These are phyloP conservation scores for Hura crepitans DNA, from an alignment of 441 rosid species.

Conservation along the genomic window DNA sequence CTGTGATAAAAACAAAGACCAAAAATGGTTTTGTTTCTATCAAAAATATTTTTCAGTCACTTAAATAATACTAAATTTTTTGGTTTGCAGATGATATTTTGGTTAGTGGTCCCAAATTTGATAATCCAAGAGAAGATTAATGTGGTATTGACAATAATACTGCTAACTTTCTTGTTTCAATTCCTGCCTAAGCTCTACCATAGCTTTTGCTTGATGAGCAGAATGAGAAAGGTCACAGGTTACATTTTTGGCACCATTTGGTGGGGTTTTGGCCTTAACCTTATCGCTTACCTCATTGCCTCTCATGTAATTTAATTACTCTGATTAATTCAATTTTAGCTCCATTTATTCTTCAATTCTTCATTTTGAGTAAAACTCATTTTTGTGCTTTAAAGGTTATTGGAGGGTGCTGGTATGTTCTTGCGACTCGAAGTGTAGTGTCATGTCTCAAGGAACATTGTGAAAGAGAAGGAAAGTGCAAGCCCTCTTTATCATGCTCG, in stretches of 20 bases:
- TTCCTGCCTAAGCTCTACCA: constrained; percentile 75
- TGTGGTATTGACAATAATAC: constrained; percentile 44
- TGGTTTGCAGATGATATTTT: constrained; percentile 54
- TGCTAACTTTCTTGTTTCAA: constrained; percentile 54
- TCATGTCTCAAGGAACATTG: constrained; percentile 56
- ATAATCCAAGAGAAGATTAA: constrained; percentile 44
- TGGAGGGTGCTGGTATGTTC: constrained; percentile 87
- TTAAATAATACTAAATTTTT: neutral
- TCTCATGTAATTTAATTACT: constrained; percentile 50
- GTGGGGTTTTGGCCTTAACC: constrained; percentile 77
- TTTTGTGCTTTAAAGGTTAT: constrained; percentile 34
- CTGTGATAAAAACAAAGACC: too few species aligned
- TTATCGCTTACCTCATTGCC: constrained; percentile 65
- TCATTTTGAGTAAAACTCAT: neutral
- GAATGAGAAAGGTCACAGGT: constrained; percentile 73
- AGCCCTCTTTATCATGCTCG: constrained; percentile 42
- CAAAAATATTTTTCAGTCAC: too few species aligned
- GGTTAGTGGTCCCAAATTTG: constrained; percentile 56
- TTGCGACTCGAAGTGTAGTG: constrained; percentile 57
- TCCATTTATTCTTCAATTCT: neutral
- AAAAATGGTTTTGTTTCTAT: too few species aligned
- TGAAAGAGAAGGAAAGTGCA: constrained; percentile 34
- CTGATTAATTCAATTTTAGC: neutral
- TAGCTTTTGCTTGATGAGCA: constrained; percentile 51
- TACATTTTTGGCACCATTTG: constrained; percentile 74